Conservation (phyloP, 331 rosid genomes). For the Arachis monticola region DNA sequence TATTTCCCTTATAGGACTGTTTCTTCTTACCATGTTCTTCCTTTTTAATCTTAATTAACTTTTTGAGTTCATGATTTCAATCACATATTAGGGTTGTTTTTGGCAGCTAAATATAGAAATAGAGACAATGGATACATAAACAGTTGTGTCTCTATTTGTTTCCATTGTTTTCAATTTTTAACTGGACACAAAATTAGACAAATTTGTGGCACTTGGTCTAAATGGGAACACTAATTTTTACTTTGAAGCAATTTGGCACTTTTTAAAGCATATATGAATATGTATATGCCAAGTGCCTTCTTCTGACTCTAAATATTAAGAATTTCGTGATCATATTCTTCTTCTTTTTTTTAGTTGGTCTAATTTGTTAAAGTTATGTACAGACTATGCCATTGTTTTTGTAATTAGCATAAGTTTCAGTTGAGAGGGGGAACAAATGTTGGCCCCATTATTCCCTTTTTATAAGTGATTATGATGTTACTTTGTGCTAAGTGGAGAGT, state of each 20-base stretch:
- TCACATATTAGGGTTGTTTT: background rate
- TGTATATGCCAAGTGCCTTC: slow-evolving; percentile 39
- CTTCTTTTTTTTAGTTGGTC: slow-evolving; percentile 33
- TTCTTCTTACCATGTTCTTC: slow-evolving; percentile 42
- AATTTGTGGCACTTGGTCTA: too few species aligned
- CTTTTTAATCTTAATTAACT: slow-evolving; percentile 40
- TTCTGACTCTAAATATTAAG: slow-evolving; percentile 39
- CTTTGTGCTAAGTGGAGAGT: slow-evolving; percentile 48
- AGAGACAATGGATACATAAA: too few species aligned
- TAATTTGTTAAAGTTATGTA: slow-evolving; percentile 45
- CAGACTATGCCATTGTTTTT: slow-evolving; percentile 38
- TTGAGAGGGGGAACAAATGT: slow-evolving; percentile 43
- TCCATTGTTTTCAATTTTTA: too few species aligned
- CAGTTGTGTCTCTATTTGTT: too few species aligned
- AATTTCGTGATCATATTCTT: slow-evolving; percentile 44
- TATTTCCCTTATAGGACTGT: slow-evolving; percentile 36
- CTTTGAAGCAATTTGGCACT: slow-evolving; percentile 38
- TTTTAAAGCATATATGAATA: slow-evolving; percentile 38
- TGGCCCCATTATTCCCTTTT: slow-evolving; percentile 63
- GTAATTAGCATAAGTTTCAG: slow-evolving; percentile 53
- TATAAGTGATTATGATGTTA: slow-evolving; percentile 46
- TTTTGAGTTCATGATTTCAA: slow-evolving; percentile 49
- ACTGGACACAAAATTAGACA: too few species aligned
- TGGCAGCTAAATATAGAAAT: too few species aligned
- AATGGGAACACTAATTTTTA: too few species aligned